Evolutionary conservation across 495 filamentous ascomycete species (phyloP).

Genomic region (Gamarada debralockiae): DNA sequence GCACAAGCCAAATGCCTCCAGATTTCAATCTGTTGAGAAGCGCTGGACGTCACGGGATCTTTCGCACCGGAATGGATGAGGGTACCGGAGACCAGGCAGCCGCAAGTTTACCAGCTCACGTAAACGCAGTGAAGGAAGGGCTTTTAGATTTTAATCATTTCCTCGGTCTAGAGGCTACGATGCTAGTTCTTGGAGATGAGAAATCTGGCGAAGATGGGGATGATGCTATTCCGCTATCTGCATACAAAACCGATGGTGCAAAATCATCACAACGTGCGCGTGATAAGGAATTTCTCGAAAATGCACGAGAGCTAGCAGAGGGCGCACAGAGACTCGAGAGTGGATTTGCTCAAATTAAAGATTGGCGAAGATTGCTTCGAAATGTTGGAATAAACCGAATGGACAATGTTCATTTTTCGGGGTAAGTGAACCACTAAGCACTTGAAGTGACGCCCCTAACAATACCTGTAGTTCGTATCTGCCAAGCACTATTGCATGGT

Average conservation of each 20-base stretch:
- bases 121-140: background rate
- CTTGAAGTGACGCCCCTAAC: background rate
- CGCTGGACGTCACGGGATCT: no score
- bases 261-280: background rate
- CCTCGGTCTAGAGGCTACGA: background rate
- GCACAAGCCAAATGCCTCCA: no score
- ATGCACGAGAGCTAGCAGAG: background rate
- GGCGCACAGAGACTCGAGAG: background rate
- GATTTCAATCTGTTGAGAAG: no score
- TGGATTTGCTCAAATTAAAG: background rate
- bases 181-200: no score
- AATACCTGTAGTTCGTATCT: background rate
- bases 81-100: background rate
- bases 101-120: background rate
- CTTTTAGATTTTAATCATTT: slow-evolving; percentile 7
- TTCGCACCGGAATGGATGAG: no score
- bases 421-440: background rate
- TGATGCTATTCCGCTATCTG: slow-evolving; percentile 5
- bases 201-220: background rate
- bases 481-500: slow-evolving; percentile 4
- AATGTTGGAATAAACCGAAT: background rate
- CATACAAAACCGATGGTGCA: background rate
- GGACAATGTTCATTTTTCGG: background rate
- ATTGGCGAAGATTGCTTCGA: slow-evolving; percentile 9
- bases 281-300: slow-evolving; percentile 8